A percentile compares a stretch with the other conserved stretches of the same genome.
Evolutionary conservation across 1,139 yeast species (phyloP).

Genomic region (Scheffersomyces segobiensis): DNA sequence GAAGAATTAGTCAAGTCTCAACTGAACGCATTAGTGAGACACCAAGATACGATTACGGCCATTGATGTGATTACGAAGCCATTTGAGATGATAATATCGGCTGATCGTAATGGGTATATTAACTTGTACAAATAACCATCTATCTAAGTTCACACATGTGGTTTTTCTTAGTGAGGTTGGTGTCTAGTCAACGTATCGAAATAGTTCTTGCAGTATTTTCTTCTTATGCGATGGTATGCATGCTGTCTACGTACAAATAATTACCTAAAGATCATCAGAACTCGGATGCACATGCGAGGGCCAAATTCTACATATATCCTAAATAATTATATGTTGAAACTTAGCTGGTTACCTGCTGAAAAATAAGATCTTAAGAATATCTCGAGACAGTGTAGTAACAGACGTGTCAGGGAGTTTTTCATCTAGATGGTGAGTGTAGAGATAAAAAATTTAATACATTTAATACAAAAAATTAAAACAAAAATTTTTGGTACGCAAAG

Average conservation of each 20-base stretch:
- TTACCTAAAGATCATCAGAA: not conserved
- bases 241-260: not conserved
- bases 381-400: not conserved
- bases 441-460: not conserved
- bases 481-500: not conserved
- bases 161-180: not conserved
- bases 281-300: not conserved
- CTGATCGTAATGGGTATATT: slow-evolving; percentile 62
- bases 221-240: not conserved
- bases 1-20: slow-evolving; percentile 9
- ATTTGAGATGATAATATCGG: slow-evolving; percentile 61
- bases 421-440: not conserved
- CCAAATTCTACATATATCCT: not conserved
- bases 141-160: not conserved
- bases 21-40: slow-evolving; percentile 16
- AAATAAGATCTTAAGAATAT: too few relatives aligned
- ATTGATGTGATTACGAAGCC: slow-evolving; percentile 51
- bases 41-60: slow-evolving; percentile 52
- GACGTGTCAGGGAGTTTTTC: not conserved
- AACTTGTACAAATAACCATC: slow-evolving; percentile 45
- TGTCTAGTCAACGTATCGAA: not conserved
- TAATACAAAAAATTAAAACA: not conserved
- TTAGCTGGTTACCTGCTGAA: not conserved
- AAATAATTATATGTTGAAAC: not conserved
- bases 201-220: not conserved